A percentile compares a stretch with the other conserved stretches of the same genome.
phyloP scores from a whole-genome alignment of 2,329 filamentous ascomycete species.

The Fonsecaea pedrosoi region DNA sequence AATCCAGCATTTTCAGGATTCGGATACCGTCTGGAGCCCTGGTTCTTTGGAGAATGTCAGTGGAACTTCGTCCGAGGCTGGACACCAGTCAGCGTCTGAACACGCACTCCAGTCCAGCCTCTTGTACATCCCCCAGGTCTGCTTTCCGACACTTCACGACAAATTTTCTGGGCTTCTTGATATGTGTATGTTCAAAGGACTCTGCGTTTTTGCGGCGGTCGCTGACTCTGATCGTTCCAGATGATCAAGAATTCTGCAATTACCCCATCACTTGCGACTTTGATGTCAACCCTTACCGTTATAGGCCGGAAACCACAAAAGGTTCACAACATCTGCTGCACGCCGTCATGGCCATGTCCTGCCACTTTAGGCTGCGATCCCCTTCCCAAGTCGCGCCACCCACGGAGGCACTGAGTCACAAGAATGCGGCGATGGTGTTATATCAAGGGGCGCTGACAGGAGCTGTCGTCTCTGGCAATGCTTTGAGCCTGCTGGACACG shows the following conservation, averaged over 20 bases:
- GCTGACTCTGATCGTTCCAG: conserved; percentile 6
- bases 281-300: conserved; percentile 23
- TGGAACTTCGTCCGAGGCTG: neutral
- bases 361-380: conserved; percentile 21
- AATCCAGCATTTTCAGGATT: conserved; percentile 18
- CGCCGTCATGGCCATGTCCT: conserved; percentile 26
- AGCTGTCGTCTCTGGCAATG: conserved; percentile 1
- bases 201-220: too few relatives aligned
- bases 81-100: neutral
- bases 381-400: conserved; percentile 14
- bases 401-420: conserved; percentile 16
- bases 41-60: conserved; percentile 1
- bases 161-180: conserved; percentile 20
- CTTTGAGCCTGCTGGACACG: conserved; percentile 18
- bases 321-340: conserved; percentile 27
- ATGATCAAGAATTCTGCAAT: conserved; percentile 27
- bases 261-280: conserved; percentile 30
- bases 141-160: conserved; percentile 21
- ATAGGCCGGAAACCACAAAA: conserved; percentile 22
- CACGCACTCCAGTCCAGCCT: conserved; percentile 1
- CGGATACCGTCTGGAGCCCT: conserved; percentile 2
- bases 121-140: conserved; percentile 13
- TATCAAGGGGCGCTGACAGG: conserved; percentile 16
- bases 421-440: conserved; percentile 18
- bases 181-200: conserved; percentile 6